Conservation (phyloP, 2,329 filamentous ascomycete genomes). For the Alternaria solani region DNA sequence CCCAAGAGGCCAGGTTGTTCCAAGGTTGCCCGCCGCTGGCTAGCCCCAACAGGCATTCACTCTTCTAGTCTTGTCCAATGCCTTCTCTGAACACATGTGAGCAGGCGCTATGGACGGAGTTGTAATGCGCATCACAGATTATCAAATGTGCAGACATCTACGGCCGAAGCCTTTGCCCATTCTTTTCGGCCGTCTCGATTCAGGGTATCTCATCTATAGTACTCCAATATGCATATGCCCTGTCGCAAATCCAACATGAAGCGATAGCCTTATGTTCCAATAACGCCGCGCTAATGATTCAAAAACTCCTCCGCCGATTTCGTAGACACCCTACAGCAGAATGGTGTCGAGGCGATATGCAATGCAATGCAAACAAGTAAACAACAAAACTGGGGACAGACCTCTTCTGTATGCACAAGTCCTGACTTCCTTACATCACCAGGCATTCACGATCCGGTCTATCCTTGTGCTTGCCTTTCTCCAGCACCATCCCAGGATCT, state of each 20-base stretch:
- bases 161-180: background rate
- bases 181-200: slow-evolving; percentile 9
- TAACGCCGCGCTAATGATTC: slow-evolving; percentile 37
- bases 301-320: slow-evolving; percentile 12
- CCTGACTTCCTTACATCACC: slow-evolving; percentile 51
- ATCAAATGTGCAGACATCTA: background rate
- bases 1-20: slow-evolving; percentile 42
- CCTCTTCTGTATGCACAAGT: background rate
- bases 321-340: background rate
- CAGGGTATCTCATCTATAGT: slow-evolving; percentile 39
- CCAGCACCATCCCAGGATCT: slow-evolving; percentile 45
- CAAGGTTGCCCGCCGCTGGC: slow-evolving; percentile 17
- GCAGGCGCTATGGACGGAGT: background rate
- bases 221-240: slow-evolving; percentile 8
- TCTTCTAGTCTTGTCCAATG: slow-evolving; percentile 37
- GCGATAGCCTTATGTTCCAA: slow-evolving; percentile 15
- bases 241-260: background rate
- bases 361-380: slow-evolving; percentile 12
- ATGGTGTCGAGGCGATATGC: background rate
- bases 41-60: slow-evolving; percentile 29
- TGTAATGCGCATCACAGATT: background rate
- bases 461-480: slow-evolving; percentile 39
- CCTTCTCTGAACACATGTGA: slow-evolving; percentile 38
- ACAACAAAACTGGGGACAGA: background rate
- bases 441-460: slow-evolving; percentile 55